Evolutionary conservation across 2,329 filamentous ascomycete genomes (phyloP).

Genomic region (Fusarium marasasianum): DNA sequence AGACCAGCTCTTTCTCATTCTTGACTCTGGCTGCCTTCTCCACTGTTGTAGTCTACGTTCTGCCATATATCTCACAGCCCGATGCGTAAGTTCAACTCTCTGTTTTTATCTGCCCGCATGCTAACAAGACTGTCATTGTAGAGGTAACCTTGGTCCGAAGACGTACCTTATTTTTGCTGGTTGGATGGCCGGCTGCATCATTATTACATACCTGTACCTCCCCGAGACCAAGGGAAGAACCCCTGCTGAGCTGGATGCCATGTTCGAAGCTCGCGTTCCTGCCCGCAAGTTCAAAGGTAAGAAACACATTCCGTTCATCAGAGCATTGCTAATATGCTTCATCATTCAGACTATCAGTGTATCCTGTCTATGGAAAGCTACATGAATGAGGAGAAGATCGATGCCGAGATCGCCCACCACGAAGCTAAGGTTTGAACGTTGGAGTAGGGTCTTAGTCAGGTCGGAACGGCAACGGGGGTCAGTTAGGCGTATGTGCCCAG

Average conservation of each 20-base stretch:
- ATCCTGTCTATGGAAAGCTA: not conserved
- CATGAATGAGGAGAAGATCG: not conserved
- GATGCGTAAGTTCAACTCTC: not conserved
- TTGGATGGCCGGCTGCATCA: not conserved
- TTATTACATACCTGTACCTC: not conserved
- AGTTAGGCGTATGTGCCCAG: rapidly evolving
- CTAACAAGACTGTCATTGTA: not conserved
- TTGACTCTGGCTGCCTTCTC: not conserved
- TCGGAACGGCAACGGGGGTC: rapidly evolving
- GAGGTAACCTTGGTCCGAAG: not conserved
- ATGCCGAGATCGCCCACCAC: not conserved
- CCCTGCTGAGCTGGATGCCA: not conserved
- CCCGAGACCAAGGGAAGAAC: not conserved
- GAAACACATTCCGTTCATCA: rapidly evolving
- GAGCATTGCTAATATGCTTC: not conserved
- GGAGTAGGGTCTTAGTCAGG: not conserved
- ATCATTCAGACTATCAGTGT: not conserved
- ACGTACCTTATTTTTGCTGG: not conserved
- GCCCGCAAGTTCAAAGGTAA: not conserved
- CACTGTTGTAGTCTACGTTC: not conserved
- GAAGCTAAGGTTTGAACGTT: not conserved
- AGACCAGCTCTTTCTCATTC: not conserved
- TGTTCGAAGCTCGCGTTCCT: not conserved
- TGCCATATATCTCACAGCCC: not conserved
- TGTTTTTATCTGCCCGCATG: not conserved